phyloP scores from a whole-genome alignment of 305 asterid genomes.

The Fraxinus paxiana region DNA sequence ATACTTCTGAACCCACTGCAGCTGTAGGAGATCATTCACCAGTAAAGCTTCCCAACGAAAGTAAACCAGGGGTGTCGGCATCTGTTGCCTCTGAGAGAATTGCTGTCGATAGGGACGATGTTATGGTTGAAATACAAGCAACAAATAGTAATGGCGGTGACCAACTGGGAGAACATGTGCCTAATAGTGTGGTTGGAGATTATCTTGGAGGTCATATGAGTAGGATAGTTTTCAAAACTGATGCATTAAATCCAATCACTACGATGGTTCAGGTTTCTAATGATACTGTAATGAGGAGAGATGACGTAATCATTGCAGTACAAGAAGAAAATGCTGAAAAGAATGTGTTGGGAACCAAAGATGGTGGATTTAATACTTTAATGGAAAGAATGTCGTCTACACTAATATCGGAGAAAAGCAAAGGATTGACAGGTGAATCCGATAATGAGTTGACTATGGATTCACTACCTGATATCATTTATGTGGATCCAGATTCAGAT shows the following conservation, averaged over 20 bases:
- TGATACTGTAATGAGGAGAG: not conserved
- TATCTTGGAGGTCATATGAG: not conserved
- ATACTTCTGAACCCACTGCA: slow-evolving; percentile 20
- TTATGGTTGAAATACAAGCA: slow-evolving; percentile 26
- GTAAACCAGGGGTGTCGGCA: slow-evolving; percentile 15
- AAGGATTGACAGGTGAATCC: slow-evolving; percentile 25
- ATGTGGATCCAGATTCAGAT: slow-evolving; percentile 75
- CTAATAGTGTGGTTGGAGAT: not conserved
- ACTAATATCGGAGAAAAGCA: slow-evolving; percentile 16
- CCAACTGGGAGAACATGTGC: not conserved
- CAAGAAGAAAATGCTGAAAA: slow-evolving; percentile 7
- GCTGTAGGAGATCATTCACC: slow-evolving; percentile 12
- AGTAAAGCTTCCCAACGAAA: slow-evolving; percentile 13
- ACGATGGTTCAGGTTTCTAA: slow-evolving; percentile 16
- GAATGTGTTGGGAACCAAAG: slow-evolving; percentile 11
- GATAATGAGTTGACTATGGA: slow-evolving; percentile 35
- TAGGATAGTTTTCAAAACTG: slow-evolving; percentile 17
- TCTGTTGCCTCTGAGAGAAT: slow-evolving; percentile 21
- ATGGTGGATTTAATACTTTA: slow-evolving; percentile 19
- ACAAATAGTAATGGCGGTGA: not conserved
- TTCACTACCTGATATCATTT: slow-evolving; percentile 60
- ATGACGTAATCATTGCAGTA: not conserved
- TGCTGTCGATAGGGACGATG: slow-evolving; percentile 26
- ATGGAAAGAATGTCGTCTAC: slow-evolving; percentile 34
- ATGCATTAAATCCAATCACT: slow-evolving; percentile 12